phyloP scores from a whole-genome alignment of 148 eudicot genomes.

The Camellia granthamiana region DNA sequence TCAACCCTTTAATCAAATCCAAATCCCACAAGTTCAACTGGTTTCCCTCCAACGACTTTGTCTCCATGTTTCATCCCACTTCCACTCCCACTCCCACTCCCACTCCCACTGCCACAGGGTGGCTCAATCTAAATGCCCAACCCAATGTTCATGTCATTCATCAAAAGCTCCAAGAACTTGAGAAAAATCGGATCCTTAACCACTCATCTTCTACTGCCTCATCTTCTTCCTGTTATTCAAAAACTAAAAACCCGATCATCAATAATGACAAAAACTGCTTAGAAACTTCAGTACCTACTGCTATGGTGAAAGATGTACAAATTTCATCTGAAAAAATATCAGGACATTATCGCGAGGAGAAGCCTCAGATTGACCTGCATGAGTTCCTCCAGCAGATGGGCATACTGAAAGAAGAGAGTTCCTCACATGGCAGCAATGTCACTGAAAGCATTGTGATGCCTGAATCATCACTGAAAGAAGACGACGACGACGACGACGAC shows the following conservation, averaged over 20 bases:
- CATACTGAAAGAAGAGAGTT: conserved; percentile 44
- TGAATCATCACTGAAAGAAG: conserved; percentile 16
- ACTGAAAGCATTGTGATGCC: conserved; percentile 14
- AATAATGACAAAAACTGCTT: not conserved
- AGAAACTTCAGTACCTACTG: conserved; percentile 5
- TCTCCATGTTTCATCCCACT: conserved; percentile 40
- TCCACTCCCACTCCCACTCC: too few relatives aligned
- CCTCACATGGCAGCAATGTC: conserved; percentile 4
- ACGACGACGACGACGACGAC: conserved; percentile 17
- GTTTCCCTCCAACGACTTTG: conserved; percentile 40
- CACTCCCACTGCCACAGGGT: too few relatives aligned
- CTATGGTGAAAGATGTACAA: conserved; percentile 14
- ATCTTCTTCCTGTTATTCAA: conserved; percentile 30
- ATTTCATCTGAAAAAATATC: conserved; percentile 9
- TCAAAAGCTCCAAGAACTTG: conserved; percentile 75
- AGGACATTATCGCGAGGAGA: conserved; percentile 22
- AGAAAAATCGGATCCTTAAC: conserved; percentile 34
- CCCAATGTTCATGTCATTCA: conserved; percentile 77
- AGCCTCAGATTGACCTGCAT: conserved; percentile 84
- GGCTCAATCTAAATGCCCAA: conserved; percentile 78
- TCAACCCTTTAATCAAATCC: conserved; percentile 70
- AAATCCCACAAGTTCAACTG: conserved; percentile 48
- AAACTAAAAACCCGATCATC: conserved; percentile 12
- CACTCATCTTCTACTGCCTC: conserved; percentile 21
- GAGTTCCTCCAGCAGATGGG: conserved; percentile 88